phyloP scores from a whole-genome alignment of 1,284 basidiomycete species.

The Mycosarcoma maydis region DNA sequence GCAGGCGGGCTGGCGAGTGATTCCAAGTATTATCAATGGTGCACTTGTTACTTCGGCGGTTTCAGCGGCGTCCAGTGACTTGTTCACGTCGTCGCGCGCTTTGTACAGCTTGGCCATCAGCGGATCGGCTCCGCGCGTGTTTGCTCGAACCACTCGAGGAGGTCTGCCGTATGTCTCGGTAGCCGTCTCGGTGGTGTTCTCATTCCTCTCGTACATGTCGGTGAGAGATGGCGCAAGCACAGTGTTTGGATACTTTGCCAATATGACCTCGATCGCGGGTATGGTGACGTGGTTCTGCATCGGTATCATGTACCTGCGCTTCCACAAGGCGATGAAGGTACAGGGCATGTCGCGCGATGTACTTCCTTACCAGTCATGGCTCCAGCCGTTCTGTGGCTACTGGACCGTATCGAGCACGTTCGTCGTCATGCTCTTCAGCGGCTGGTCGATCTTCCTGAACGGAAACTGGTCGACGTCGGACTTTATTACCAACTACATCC shows the following conservation, averaged over 20 bases:
- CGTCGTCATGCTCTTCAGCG: conserved; percentile 65
- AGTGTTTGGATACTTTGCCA: conserved; percentile 74
- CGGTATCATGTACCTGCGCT: conserved; percentile 78
- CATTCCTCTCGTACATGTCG: conserved; percentile 74
- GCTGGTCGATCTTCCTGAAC: conserved; percentile 62
- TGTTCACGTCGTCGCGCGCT: conserved; percentile 82
- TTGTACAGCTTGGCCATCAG: conserved; percentile 78
- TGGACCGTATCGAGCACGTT: conserved; percentile 32
- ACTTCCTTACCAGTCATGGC: conserved; percentile 69
- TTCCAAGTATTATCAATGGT: conserved; percentile 75
- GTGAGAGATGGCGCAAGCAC: conserved; percentile 59
- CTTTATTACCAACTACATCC: conserved; percentile 81
- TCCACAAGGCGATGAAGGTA: conserved; percentile 74
- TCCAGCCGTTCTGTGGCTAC: conserved; percentile 59
- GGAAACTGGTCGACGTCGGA: conserved; percentile 68
- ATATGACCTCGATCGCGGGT: conserved; percentile 75
- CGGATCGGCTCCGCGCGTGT: conserved; percentile 80
- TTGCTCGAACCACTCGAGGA: conserved; percentile 74
- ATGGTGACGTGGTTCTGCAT: conserved; percentile 85
- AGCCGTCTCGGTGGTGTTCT: conserved; percentile 75
- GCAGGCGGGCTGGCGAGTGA: conserved; percentile 67
- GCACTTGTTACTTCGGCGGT: conserved; percentile 79
- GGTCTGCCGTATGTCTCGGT: conserved; percentile 82
- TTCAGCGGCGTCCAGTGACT: conserved; percentile 82
- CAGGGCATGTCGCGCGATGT: conserved; percentile 73